phyloP scores from a whole-genome alignment of 129 eudicot species.

The Centaurea solstitialis region DNA sequence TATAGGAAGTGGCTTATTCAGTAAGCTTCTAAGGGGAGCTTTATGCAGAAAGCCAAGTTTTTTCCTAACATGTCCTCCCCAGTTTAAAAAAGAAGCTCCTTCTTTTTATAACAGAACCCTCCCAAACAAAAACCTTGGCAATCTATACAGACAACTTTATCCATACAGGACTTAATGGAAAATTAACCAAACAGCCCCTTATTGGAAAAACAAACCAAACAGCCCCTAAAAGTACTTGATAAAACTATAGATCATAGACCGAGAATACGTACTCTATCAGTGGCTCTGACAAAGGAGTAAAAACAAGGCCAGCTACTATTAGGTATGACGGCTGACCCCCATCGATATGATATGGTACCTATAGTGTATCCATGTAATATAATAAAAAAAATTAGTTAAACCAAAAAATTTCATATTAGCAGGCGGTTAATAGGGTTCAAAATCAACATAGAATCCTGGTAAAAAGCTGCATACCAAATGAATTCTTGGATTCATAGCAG shows the following conservation, averaged over 20 bases:
- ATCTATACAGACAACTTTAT: no score
- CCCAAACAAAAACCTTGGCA: no score
- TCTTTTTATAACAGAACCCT: no score
- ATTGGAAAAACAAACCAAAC: no score
- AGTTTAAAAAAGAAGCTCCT: no score
- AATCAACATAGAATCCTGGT: constrained; percentile 2
- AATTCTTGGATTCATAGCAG: constrained; percentile 64
- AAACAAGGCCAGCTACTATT: constrained; percentile 93
- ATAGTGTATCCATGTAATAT: constrained; percentile 16
- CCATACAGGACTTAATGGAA: no score
- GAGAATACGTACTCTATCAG: constrained; percentile 74
- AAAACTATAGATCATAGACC: not conserved
- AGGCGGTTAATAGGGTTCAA: not conserved
- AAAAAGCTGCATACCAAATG: constrained; percentile 61
- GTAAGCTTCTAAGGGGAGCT: no score
- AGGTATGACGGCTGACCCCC: constrained; percentile 91
- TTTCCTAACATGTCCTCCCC: no score
- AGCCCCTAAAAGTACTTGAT: not conserved
- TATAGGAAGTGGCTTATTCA: no score
- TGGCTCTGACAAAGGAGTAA: constrained; percentile 94
- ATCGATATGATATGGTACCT: constrained; percentile 96
- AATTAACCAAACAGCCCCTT: no score
- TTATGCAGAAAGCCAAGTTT: no score
- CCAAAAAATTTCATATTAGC: constrained; percentile 8
- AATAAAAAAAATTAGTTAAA: not conserved